Evolutionary conservation across 2,329 filamentous ascomycete species (phyloP), one percentile per base, ranked within the genome.

Genomic region (Paramyrothecium sp.): DNA sequence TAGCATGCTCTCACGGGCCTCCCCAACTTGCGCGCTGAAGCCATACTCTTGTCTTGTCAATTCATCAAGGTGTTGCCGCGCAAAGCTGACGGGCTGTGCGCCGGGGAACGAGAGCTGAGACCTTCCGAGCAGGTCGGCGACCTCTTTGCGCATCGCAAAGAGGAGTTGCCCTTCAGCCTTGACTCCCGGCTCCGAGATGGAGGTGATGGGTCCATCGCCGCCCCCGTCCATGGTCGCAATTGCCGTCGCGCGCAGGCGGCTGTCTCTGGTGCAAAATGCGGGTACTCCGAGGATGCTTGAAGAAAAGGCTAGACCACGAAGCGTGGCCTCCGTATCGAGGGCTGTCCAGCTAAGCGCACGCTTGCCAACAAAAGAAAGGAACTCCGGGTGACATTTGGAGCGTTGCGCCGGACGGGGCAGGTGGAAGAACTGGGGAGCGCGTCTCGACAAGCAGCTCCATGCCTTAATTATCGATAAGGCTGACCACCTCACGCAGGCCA

Each of bases 11-110:
- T 30, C 26, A 5, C 10, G 26, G 26, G 26, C 26, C 26, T 30
- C 26, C 5, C 10, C 26, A 30, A 30, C 26, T 30, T 30, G 26
- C 26, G 26, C 26, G 26, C 26, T 30, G 26, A 21, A 20, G 3
- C 10, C 51, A 41, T 73, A 89, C 86, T 98, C 95, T 69, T 90
- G 82, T 58, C 82, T 81, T 60, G 89, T 86, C 38, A 99, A 83
- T 76, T 96, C 92, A n/a, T 87, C 78, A 11, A 98, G 75, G 73
- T 99, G 95, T 65, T 85, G 82, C 57, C 89, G 82, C 55, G 90
- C 82, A 71, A 99, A 99, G 69, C 91, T 96, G 62, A 99, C 93
- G 16, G 95, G 95, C 73, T 99, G 95, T 54, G 95, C 94, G 67
- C 87, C 95, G 1, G 95, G 93, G 65, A 99, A 99, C 62, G 77